Base-by-base conservation (phyloP, 352 stramenopile species). In the Phytophthora idaei region DNA sequence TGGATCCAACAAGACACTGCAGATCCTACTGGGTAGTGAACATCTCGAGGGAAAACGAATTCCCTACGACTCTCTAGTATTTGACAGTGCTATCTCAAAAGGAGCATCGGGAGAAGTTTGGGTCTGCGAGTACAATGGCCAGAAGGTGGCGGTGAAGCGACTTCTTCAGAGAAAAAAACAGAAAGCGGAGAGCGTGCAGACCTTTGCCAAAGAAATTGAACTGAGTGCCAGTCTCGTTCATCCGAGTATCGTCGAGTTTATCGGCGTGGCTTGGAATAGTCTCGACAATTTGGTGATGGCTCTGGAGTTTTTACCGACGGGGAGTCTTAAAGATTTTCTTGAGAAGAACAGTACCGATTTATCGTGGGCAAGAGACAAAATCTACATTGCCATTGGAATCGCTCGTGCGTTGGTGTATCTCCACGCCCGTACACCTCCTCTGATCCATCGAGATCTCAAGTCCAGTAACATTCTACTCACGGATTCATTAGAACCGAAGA, bases 381-480 rank as follows among this genome's bases (percentile, higher is more conserved):
- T 78, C 41, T 15, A 37, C 14, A 50, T 71, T 4, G 42, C 69
- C 12, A 41, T 80, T n/a, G 69, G 67, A 1, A 63, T 83, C 27
- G 57, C 61, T 9, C 53, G 55, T 17, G 75, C 75, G 4, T 28
- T 83, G 10, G 59, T 57, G 29, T 83, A 80, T 52, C 39, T 78
- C 28, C 76, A 81, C 56, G 17, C 2, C 4, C 52, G 60, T 2
- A 52, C 39, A 1, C 65, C 71, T 1, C 45, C 70, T 27, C 47
- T 84, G 1, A 80, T 83, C 42, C 75, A 80, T 58, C 65, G 65
- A 14, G 58, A 73, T 17, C 25, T 69, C 9, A 73, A 73, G 15
- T 68, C 59, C 1, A 73, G 44, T 55, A 96, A 95, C 59, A 78
- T 94, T 28, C 67, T 96, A 36, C 68, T 96, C 34, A 87, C 90